Base-by-base conservation (phyloP, 2,329 filamentous ascomycete genomes). In the Ceratocystis colombiana region DNA sequence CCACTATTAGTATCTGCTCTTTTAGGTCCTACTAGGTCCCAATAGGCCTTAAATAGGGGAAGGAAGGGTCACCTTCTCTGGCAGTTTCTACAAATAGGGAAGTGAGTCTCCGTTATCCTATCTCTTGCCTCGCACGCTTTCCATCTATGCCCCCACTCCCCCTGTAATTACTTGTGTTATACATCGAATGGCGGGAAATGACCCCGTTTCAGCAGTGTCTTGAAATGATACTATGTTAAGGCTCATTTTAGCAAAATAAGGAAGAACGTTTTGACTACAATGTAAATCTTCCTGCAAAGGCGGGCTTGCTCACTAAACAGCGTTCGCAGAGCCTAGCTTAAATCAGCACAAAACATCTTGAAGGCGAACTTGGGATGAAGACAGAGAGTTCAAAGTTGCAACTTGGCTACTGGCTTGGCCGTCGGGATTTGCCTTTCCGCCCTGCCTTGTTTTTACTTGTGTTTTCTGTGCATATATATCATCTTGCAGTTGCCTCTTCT, bases 171-270 rank as follows among this genome's bases (percentile, higher is more conserved):
- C 53, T 2, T 57, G 53, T 8, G 8, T 17, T 57, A 17, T 57
- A 57, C 53, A n/a, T 33, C 15, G 12, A 30, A 57, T 12, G 30
- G 22, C 7, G 22, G 53, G 53, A 57, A 57, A 57, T 57, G 53
- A 57, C 53, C 53, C 53, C 28, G 53, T 57, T 57, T 57, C 53
- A 57, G 53, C 53, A 57, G 53, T 57, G 53, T 57, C 53, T 57
- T 57, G 53, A 57, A 33, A 57, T 57, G 53, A 57, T 30, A 30
- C 53, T 57, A 57, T 57, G 53, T 33, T 57, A 57, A 30, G 53
- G 53, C 53, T 57, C 53, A 57, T 57, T 57, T 57, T 30, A 57
- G 10, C 22, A 57, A 57, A 57, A 57, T 57, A 57, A 57, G 22
- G 53, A 57, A 57, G 17, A 57, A 57, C 53, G 22, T 12, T 30